Conservation (phyloP, 192 early-diverging fungal genomes). For the Linnemannia exigua region DNA sequence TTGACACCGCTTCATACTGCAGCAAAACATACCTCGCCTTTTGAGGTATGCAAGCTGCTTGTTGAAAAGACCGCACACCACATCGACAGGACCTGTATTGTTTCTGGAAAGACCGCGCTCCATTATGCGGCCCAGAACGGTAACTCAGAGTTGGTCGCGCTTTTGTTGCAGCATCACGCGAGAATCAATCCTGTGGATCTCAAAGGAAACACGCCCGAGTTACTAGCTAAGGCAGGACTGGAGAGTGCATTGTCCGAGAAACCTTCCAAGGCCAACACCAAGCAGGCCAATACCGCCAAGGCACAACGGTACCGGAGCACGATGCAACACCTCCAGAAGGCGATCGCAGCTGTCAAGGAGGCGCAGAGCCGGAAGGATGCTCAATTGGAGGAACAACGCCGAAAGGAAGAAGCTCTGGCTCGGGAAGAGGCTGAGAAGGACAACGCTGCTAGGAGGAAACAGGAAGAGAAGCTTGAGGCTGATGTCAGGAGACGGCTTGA, state of each 20-base stretch:
- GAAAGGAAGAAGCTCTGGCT: slow-evolving; percentile 61
- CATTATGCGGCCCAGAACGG: slow-evolving; percentile 55
- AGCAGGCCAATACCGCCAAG: slow-evolving; percentile 27
- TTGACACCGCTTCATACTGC: slow-evolving; percentile 57
- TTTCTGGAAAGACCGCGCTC: slow-evolving; percentile 40
- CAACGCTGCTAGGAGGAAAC: slow-evolving; percentile 53
- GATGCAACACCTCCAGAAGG: slow-evolving; percentile 52
- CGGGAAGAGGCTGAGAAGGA: slow-evolving; percentile 56
- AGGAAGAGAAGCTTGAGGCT: slow-evolving; percentile 57
- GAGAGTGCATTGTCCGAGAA: slow-evolving; percentile 42
- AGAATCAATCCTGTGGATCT: slow-evolving; percentile 49
- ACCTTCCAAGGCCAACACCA: slow-evolving; percentile 28
- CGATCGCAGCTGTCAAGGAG: slow-evolving; percentile 37
- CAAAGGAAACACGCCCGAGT: slow-evolving; percentile 53
- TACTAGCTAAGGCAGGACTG: slow-evolving; percentile 43
- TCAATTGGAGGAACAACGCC: slow-evolving; percentile 66
- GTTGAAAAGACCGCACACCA: slow-evolving; percentile 53
- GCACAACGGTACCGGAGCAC: slow-evolving; percentile 36
- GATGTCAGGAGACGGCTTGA: slow-evolving; percentile 48
- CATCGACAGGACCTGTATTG: slow-evolving; percentile 53
- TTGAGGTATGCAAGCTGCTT: slow-evolving; percentile 51
- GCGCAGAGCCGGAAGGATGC: slow-evolving; percentile 66
- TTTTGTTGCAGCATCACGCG: slow-evolving; percentile 52
- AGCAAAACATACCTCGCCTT: slow-evolving; percentile 37
- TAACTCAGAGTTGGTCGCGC: slow-evolving; percentile 42